phyloP scores from a whole-genome alignment of 2,329 filamentous ascomycete genomes.

The Fusarium sp. region DNA sequence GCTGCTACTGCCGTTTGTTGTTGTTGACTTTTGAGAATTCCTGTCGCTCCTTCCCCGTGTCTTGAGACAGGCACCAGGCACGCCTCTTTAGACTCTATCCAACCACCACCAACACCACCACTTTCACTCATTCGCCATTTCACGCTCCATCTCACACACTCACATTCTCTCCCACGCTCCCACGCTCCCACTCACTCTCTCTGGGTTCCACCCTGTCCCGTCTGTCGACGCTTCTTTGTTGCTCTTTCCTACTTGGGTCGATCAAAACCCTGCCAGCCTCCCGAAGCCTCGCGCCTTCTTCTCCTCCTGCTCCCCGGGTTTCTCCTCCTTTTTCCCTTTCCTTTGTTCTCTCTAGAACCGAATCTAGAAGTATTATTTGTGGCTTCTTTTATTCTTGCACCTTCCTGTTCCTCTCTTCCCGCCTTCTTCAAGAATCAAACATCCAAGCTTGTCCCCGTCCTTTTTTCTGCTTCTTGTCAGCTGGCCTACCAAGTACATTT shows the following conservation, averaged over 20 bases:
- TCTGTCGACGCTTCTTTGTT: slow-evolving; percentile 14
- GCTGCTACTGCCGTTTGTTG: background rate
- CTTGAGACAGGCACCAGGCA: background rate
- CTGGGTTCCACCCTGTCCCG: slow-evolving; percentile 5
- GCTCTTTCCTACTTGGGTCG: background rate
- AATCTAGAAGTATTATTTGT: slow-evolving; percentile 3
- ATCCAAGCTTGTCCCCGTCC: background rate
- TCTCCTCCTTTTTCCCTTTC: slow-evolving; percentile 25
- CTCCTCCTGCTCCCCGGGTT: slow-evolving; percentile 19
- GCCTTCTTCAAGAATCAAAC: slow-evolving; percentile 21
- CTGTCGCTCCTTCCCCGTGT: slow-evolving; percentile 12
- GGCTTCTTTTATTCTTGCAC: background rate
- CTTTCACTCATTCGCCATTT: no score
- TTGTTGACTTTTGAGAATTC: slow-evolving; percentile 18
- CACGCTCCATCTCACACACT: background rate
- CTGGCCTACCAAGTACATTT: background rate
- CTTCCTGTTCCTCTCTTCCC: slow-evolving; percentile 4
- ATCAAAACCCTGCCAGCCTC: slow-evolving; percentile 16
- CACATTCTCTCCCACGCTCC: slow-evolving; percentile 1
- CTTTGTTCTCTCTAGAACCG: slow-evolving; percentile 17
- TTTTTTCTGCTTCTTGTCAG: slow-evolving; percentile 18
- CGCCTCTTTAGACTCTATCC: background rate
- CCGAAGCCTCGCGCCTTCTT: slow-evolving; percentile 8
- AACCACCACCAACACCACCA: background rate
- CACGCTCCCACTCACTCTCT: background rate